A percentile compares a stretch with the other conserved stretches of the same genome.
phyloP scores from a whole-genome alignment of 1,284 basidiomycete species.

The Chondrostereum purpureum region DNA sequence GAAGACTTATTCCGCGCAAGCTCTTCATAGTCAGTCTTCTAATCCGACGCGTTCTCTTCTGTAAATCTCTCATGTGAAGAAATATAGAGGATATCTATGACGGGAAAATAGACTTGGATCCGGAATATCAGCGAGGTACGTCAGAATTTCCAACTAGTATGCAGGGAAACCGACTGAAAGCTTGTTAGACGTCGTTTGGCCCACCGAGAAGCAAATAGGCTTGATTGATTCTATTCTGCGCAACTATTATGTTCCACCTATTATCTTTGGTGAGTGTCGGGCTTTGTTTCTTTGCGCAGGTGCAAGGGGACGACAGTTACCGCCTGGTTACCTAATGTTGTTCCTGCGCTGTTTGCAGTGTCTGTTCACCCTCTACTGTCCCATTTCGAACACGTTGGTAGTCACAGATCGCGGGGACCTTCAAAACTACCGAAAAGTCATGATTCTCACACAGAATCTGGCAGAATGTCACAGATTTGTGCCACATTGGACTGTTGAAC shows the following conservation, averaged over 20 bases:
- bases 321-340: too few relatives aligned
- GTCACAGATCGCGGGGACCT: too few relatives aligned
- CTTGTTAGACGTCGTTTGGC: constrained; percentile 62
- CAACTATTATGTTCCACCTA: constrained; percentile 68
- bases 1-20: constrained; percentile 1
- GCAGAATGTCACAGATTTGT: too few relatives aligned
- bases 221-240: constrained; percentile 68
- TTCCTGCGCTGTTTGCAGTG: too few relatives aligned
- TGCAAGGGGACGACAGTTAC: too few relatives aligned
- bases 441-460: too few relatives aligned
- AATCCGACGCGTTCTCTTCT: not conserved
- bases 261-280: constrained; percentile 63
- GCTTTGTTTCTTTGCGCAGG: too few relatives aligned
- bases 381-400: too few relatives aligned
- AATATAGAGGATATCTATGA: constrained; percentile 9
- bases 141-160: not conserved
- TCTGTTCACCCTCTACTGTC: too few relatives aligned
- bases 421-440: too few relatives aligned
- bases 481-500: too few relatives aligned
- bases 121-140: constrained; percentile 14
- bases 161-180: not conserved
- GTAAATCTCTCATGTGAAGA: not conserved
- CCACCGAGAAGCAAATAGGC: constrained; percentile 57
- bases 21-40: not conserved
- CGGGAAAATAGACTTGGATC: constrained; percentile 8